Evolutionary conservation across 805 yeast genomes (phyloP), one percentile per base, ranked within the genome.

Genomic region (Clavispora vitiphila): DNA sequence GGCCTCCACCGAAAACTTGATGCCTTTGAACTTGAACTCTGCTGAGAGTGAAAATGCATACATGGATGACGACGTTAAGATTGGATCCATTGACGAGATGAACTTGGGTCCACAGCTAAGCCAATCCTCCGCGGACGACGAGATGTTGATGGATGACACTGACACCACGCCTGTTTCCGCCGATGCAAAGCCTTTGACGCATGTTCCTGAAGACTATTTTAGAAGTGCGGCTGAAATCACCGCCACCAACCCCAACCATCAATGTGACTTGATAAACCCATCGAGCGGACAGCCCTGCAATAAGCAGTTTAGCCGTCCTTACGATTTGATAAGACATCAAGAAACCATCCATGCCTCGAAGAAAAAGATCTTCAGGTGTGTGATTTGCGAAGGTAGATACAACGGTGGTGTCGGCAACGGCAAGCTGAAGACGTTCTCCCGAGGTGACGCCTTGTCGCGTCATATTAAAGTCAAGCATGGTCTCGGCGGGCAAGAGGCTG

Each of bases 391-490:
- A 55, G 74, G 73, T 20, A 55, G 75, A 43, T 56, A 61, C 20
- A 58, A 75, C 39, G 72, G 74, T 18, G 78, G 78, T 40, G 56
- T 64, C 29, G 76, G 78, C 21, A 77, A 76, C 53, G 80, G 79
- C 40, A 63, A 67, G 49, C 65, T 54, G 49, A 69, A 69, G 55
- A 69, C 75, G n/a, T 69, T 69, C 41, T 66, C 72, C 6, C 54
- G 75, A 49, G 72, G 71, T 34, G 75, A 69, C 58, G 75, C 75
- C 1, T 63, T 69, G 47, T 67, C 73, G 1, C 60, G 75, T 41
- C 75, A 69, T 50, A 68, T 69, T 47, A 81, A 95, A 55, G 91
- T 89, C 35, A 89, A 93, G 68, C 98, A 90, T 67, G 84, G 85
- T 8, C 64, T 82, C 41, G 73, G 71, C 31, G 84, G 84, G 30